These are phyloP conservation scores for Vanilla planifolia DNA, from an alignment of 106 monocot genomes.

Conservation along the genomic window DNA sequence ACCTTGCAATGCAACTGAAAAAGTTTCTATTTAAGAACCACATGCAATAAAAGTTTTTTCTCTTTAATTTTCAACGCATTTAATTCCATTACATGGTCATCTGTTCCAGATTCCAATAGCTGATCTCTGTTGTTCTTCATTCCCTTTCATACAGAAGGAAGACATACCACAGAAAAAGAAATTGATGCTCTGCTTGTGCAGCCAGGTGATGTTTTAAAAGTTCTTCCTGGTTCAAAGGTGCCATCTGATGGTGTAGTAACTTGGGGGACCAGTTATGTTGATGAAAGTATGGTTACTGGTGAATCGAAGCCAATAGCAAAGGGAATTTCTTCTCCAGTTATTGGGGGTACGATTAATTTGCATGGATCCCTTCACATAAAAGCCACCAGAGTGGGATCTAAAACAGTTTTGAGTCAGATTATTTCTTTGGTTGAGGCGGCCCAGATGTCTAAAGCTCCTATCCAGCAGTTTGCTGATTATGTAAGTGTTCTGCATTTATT, in stretches of 20 bases:
- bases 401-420: conserved; percentile 86
- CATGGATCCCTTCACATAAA: conserved; percentile 81
- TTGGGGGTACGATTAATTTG: conserved; percentile 95
- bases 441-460: conserved; percentile 97
- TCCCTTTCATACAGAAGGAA: conserved; percentile 49
- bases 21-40: not conserved
- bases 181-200: conserved; percentile 89
- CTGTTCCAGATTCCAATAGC: not conserved
- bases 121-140: conserved; percentile 3
- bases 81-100: not conserved
- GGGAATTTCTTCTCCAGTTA: conserved; percentile 56
- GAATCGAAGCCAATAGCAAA: conserved; percentile 72
- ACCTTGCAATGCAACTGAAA: not conserved
- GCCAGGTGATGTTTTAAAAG: conserved; percentile 78
- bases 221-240: conserved; percentile 87
- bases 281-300: conserved; percentile 99
- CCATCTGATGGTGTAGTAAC: conserved; percentile 76
- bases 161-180: conserved; percentile 54
- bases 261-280: conserved; percentile 83
- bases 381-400: conserved; percentile 74
- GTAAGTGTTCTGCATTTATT: conserved; percentile 34
- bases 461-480: conserved; percentile 96
- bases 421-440: conserved; percentile 95
- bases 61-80: not conserved
- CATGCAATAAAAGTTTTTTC: not conserved